These are phyloP conservation scores for Arctium lappa DNA, from an alignment of 129 eudicot genomes.

Conservation along the genomic window DNA sequence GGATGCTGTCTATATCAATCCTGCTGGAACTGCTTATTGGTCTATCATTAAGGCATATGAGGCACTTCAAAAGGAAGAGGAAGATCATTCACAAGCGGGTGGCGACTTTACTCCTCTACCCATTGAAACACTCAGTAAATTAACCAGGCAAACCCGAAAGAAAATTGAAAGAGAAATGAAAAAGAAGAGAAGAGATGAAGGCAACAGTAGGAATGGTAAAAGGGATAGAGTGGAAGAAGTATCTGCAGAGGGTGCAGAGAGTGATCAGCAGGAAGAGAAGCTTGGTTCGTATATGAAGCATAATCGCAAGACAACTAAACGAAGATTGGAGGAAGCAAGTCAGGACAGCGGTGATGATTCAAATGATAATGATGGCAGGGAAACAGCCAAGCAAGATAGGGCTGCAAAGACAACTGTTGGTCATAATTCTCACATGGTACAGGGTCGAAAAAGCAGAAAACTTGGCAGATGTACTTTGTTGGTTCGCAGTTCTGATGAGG, in stretches of 20 bases:
- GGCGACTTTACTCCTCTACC: constrained; percentile 70
- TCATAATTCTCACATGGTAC: constrained; percentile 35
- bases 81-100: constrained; percentile 33
- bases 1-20: constrained; percentile 94
- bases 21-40: constrained; percentile 96
- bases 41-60: constrained; percentile 95
- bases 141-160: constrained; percentile 88
- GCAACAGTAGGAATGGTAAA: constrained; percentile 27
- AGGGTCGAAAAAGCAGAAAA: constrained; percentile 57
- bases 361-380: constrained; percentile 31
- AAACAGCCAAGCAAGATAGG: constrained; percentile 29
- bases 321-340: constrained; percentile 33
- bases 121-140: constrained; percentile 67
- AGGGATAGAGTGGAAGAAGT: constrained; percentile 27
- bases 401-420: constrained; percentile 23
- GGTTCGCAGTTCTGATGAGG: constrained; percentile 63
- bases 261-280: constrained; percentile 45
- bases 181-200: constrained; percentile 71
- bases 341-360: constrained; percentile 45
- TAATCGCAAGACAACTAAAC: constrained; percentile 38
- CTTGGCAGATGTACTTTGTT: constrained; percentile 77
- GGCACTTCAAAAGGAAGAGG: constrained; percentile 84
- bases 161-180: constrained; percentile 79
- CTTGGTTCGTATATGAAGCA: constrained; percentile 43
- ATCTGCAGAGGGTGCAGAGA: constrained; percentile 35